A percentile compares a stretch with the other conserved stretches of the same genome.
Conservation (phyloP, 257 asterid genomes). For the Plantago elongata region DNA sequence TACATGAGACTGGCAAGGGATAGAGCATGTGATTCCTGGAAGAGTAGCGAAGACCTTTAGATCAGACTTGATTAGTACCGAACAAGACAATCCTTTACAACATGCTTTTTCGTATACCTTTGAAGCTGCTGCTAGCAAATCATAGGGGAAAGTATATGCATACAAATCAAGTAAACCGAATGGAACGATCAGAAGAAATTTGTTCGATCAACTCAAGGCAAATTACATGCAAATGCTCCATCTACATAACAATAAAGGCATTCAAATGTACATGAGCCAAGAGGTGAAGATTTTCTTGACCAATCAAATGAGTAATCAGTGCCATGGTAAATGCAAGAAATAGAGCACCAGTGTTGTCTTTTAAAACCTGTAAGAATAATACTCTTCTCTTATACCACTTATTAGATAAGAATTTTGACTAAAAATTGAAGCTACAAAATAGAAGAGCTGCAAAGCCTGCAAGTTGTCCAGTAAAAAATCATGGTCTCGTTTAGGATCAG, state of each 20-base stretch:
- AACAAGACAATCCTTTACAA: too few relatives aligned
- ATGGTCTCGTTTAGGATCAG: background rate
- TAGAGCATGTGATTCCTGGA: slow-evolving; percentile 12
- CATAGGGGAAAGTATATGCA: background rate
- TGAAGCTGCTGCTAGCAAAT: background rate
- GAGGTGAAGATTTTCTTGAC: too few relatives aligned
- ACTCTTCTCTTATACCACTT: background rate
- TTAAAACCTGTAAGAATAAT: too few relatives aligned
- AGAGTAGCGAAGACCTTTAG: slow-evolving; percentile 14
- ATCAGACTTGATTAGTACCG: background rate
- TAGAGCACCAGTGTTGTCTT: background rate
- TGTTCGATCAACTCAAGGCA: too few relatives aligned
- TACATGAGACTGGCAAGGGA: slow-evolving; percentile 36
- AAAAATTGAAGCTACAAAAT: background rate
- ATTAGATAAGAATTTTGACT: background rate
- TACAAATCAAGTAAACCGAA: background rate
- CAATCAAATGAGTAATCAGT: too few relatives aligned
- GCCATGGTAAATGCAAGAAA: too few relatives aligned
- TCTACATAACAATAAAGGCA: too few relatives aligned
- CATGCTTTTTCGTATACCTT: background rate
- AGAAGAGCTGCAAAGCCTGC: background rate
- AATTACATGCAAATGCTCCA: too few relatives aligned
- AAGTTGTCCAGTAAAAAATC: background rate
- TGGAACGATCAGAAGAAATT: too few relatives aligned
- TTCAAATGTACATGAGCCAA: too few relatives aligned